phyloP scores from a whole-genome alignment of 1,284 basidiomycete species.

The Irpex rosettiformis region DNA sequence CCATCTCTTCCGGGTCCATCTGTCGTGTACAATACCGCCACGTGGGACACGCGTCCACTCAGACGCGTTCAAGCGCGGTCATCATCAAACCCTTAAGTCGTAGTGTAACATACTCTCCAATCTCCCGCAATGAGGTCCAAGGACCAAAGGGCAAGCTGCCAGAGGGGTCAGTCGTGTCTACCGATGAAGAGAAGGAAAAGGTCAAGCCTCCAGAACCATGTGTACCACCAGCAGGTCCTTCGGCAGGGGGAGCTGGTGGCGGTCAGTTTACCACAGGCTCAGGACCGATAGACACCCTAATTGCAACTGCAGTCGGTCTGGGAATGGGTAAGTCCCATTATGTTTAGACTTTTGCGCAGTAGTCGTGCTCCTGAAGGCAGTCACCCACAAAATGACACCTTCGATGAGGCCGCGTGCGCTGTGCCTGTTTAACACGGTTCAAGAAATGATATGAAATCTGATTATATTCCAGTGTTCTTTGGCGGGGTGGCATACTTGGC shows the following conservation, averaged over 20 bases:
- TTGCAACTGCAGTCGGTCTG: slow-evolving; percentile 59
- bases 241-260: slow-evolving; percentile 1
- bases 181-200: neutral
- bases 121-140: neutral
- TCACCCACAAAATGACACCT: too few relatives aligned
- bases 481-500: slow-evolving; percentile 71
- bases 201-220: neutral
- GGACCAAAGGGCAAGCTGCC: neutral
- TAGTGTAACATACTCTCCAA: neutral
- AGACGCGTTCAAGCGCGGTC: neutral
- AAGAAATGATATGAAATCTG: too few relatives aligned
- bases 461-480: slow-evolving; percentile 51
- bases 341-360: neutral
- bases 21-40: neutral
- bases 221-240: neutral
- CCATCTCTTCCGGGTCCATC: neutral
- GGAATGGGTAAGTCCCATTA: slow-evolving; percentile 44
- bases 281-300: slow-evolving; percentile 42
- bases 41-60: neutral
- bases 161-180: neutral
- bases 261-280: slow-evolving; percentile 18
- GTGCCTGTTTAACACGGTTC: too few relatives aligned
- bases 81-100: neutral
- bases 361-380: too few relatives aligned
- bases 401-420: too few relatives aligned